These are phyloP conservation scores for Dendrobium nobile DNA, from an alignment of 106 monocot species.

Conservation along the genomic window DNA sequence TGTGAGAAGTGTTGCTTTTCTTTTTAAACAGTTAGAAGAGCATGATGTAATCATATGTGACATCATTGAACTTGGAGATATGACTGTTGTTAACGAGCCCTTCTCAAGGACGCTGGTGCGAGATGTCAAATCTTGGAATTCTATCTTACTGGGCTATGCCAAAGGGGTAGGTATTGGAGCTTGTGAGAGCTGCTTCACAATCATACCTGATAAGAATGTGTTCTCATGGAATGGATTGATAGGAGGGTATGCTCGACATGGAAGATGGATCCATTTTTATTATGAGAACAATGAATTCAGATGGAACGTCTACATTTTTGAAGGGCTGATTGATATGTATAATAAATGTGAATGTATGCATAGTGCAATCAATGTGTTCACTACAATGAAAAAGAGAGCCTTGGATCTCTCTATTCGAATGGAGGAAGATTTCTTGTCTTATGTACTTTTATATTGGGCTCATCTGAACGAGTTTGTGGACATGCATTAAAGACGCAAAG, in stretches of 20 bases:
- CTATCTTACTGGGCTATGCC: conserved; percentile 43
- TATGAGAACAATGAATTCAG: conserved; percentile 24
- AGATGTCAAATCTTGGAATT: conserved; percentile 55
- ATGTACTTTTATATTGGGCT: too few species aligned
- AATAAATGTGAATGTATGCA: conserved; percentile 56
- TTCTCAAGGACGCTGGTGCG: conserved; percentile 36
- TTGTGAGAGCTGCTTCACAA: conserved; percentile 31
- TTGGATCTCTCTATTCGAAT: too few species aligned
- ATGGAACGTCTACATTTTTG: conserved; percentile 18
- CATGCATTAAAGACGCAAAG: too few species aligned
- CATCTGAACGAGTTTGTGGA: too few species aligned
- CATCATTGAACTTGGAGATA: conserved; percentile 21
- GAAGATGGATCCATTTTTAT: conserved; percentile 45
- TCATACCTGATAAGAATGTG: conserved; percentile 51
- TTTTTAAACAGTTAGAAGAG: conserved; percentile 29
- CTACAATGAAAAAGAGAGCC: conserved; percentile 12
- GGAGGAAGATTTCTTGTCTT: too few species aligned
- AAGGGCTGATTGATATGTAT: conserved; percentile 63
- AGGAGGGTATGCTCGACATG: conserved; percentile 29
- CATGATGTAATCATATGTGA: conserved; percentile 48
- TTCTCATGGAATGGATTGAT: conserved; percentile 67
- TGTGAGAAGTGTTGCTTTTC: conserved; percentile 12
- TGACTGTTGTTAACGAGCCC: conserved; percentile 25
- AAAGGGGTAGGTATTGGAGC: conserved; percentile 21
- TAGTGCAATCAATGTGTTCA: conserved; percentile 31